These are phyloP conservation scores for Ceratocystiopsis minuta DNA, from an alignment of 2,329 filamentous ascomycete species.

Conservation along the genomic window DNA sequence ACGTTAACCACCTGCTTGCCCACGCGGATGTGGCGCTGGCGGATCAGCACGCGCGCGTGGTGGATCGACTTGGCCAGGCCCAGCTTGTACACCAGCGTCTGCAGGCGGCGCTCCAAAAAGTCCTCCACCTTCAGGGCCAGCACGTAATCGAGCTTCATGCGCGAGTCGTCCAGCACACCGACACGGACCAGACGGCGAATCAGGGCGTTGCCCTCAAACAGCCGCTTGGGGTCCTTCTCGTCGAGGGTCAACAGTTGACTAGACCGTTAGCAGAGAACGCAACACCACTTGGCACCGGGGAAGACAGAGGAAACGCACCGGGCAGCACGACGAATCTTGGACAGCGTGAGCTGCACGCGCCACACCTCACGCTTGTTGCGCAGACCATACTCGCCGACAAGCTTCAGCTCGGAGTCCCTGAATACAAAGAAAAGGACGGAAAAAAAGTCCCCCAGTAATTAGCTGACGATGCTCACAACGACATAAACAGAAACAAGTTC, in stretches of 20 bases:
- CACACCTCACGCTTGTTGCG: slow-evolving; percentile 99
- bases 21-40: slow-evolving; percentile 98
- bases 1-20: slow-evolving; percentile 99
- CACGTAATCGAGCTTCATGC: slow-evolving; percentile 99
- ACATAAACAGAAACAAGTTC: slow-evolving; percentile 91
- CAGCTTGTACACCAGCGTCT: slow-evolving; percentile 99
- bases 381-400: slow-evolving; percentile 98
- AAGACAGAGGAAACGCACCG: slow-evolving; percentile 43
- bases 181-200: slow-evolving; percentile 99
- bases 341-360: slow-evolving; percentile 98
- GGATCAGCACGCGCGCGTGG: slow-evolving; percentile 99
- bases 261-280: slow-evolving; percentile 6
- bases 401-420: slow-evolving; percentile 99
- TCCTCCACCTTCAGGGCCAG: slow-evolving; percentile 97
- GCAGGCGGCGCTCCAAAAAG: slow-evolving; percentile 98
- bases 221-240: slow-evolving; percentile 99
- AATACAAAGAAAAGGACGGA: slow-evolving; percentile 8
- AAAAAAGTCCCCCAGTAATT: slow-evolving; percentile 3
- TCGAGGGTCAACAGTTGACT: slow-evolving; percentile 99
- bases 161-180: slow-evolving; percentile 98
- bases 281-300: not conserved
- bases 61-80: slow-evolving; percentile 99
- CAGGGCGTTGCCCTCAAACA: slow-evolving; percentile 99
- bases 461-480: slow-evolving; percentile 44
- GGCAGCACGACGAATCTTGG: slow-evolving; percentile 99